Conservation (phyloP, 1,139 yeast species). For the Yamadazyma atlantica region DNA sequence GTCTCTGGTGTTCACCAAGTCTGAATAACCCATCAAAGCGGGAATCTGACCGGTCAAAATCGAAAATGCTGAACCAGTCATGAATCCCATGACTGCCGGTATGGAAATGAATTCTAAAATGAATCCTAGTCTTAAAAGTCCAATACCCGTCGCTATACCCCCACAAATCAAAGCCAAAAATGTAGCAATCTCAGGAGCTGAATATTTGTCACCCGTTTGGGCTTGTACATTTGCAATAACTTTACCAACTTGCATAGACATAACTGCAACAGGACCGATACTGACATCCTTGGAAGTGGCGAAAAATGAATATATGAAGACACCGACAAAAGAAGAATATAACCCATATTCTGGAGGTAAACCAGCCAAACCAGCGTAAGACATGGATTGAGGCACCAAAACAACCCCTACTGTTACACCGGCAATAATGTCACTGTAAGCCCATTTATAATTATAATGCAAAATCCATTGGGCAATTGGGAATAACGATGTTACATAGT, state of each 20-base stretch:
- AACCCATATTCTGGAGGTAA: slow-evolving; percentile 82
- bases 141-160: slow-evolving; percentile 77
- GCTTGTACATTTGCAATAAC: slow-evolving; percentile 64
- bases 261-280: slow-evolving; percentile 96
- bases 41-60: slow-evolving; percentile 87
- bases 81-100: slow-evolving; percentile 93
- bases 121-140: slow-evolving; percentile 82
- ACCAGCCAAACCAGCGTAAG: slow-evolving; percentile 86
- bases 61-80: slow-evolving; percentile 90
- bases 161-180: slow-evolving; percentile 81
- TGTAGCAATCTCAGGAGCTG: slow-evolving; percentile 75
- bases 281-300: slow-evolving; percentile 96
- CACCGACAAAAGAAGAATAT: slow-evolving; percentile 91
- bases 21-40: slow-evolving; percentile 73
- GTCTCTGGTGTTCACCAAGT: slow-evolving; percentile 66
- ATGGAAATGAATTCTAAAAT: slow-evolving; percentile 84
- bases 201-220: slow-evolving; percentile 31
- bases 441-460: slow-evolving; percentile 79
- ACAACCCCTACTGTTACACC: slow-evolving; percentile 94
- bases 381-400: slow-evolving; percentile 93
- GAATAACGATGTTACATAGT: slow-evolving; percentile 64
- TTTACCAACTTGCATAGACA: slow-evolving; percentile 84
- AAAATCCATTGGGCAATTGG: slow-evolving; percentile 83
- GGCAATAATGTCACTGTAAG: slow-evolving; percentile 80
- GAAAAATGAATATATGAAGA: slow-evolving; percentile 80